Conservation (phyloP, 2,329 filamentous ascomycete genomes). For the Colletotrichum chrysophilum region DNA sequence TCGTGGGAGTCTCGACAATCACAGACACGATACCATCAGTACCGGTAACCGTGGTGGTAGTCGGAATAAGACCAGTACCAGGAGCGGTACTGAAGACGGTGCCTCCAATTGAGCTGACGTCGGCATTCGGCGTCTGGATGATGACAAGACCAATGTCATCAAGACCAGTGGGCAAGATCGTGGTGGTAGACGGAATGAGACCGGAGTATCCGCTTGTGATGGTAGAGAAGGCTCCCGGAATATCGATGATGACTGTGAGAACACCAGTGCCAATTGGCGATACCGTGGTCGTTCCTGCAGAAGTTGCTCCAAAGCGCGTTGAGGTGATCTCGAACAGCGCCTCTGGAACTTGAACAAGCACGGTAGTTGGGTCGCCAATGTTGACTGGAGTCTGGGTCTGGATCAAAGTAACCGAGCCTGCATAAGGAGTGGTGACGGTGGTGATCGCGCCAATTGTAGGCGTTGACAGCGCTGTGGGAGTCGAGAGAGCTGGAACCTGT, state of each 20-base stretch:
- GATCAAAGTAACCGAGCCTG: background rate
- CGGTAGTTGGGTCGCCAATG: background rate
- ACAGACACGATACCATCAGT: background rate
- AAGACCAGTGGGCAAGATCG: background rate
- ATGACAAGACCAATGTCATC: background rate
- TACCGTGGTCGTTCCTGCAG: slow-evolving; percentile 1
- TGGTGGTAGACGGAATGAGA: background rate
- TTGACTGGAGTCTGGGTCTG: background rate
- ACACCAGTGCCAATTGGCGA: background rate
- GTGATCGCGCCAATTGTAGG: background rate
- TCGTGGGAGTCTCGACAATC: background rate
- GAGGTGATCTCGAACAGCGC: background rate
- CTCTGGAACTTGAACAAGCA: slow-evolving; percentile 6
- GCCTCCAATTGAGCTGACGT: background rate
- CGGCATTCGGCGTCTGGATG: background rate
- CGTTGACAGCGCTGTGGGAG: background rate
- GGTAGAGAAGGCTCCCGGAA: background rate
- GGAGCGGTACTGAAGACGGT: background rate
- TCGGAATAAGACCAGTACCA: background rate
- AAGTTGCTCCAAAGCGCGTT: slow-evolving; percentile 6
- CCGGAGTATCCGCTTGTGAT: slow-evolving; percentile 5
- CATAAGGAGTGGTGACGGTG: background rate
- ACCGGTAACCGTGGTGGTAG: background rate
- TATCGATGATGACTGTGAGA: slow-evolving; percentile 4
- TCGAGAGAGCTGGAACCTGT: background rate